Percentiles rank a stretch among this genome's conserved stretches.
phyloP scores from a whole-genome alignment of 192 early-diverging fungal genomes.

The Dissophora globulifera region DNA sequence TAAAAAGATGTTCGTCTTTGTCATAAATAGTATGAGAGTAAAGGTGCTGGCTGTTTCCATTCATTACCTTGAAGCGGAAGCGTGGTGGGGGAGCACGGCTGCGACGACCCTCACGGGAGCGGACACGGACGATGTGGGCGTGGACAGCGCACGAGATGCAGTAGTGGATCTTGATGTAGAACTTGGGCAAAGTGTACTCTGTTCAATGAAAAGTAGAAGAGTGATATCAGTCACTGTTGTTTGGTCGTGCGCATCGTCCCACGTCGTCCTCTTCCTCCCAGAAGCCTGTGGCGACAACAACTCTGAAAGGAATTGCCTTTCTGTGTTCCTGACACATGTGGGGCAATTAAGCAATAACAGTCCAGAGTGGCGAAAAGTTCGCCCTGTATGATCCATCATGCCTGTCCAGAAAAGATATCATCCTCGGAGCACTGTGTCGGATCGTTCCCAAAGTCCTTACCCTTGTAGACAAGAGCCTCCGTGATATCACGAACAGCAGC shows the following conservation, averaged over 20 bases:
- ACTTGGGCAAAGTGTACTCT: constrained; percentile 96
- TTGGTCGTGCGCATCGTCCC: too few species aligned
- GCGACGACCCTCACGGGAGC: constrained; percentile 87
- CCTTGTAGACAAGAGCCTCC: constrained; percentile 96
- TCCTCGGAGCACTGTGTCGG: too few species aligned
- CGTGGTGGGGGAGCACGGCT: constrained; percentile 94
- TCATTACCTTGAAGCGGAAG: constrained; percentile 78
- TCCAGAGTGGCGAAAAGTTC: background rate
- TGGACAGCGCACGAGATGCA: constrained; percentile 98
- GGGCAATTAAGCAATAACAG: too few species aligned
- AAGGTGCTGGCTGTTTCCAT: too few species aligned
- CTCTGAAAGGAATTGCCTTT: too few species aligned
- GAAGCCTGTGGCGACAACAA: background rate
- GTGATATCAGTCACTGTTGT: too few species aligned
- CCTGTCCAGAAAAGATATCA: too few species aligned
- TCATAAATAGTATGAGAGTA: too few species aligned
- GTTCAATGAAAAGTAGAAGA: constrained; percentile 76
- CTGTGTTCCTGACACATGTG: too few species aligned
- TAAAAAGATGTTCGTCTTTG: too few species aligned
- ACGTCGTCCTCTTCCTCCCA: background rate
- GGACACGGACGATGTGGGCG: constrained; percentile 92
- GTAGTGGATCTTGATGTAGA: constrained; percentile 99
- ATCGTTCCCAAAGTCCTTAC: constrained; percentile 65
- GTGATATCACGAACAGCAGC: constrained; percentile 96
- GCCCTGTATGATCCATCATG: too few species aligned